Percentiles rank a stretch among this genome's conserved stretches.
Evolutionary conservation across 345 rosid species (phyloP).

Genomic region (Populus pruinosa): DNA sequence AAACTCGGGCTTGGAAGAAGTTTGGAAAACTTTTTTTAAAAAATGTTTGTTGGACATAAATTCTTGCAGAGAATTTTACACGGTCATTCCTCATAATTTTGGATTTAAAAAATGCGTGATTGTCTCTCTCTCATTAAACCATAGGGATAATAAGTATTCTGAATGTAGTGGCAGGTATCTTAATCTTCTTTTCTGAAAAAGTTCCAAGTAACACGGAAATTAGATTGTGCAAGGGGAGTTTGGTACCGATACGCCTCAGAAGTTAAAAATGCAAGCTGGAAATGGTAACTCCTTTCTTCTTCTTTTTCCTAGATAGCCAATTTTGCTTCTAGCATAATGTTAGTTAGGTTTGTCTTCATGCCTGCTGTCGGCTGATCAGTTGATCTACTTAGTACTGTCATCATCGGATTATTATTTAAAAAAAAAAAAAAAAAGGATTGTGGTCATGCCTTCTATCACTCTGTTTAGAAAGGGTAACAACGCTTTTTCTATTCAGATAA

Average conservation of each 20-base stretch:
- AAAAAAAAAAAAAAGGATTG: neutral
- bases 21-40: neutral
- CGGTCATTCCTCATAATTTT: slow-evolving; percentile 84
- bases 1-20: neutral
- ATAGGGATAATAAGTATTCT: neutral
- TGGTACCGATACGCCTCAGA: slow-evolving; percentile 78
- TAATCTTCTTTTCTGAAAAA: neutral
- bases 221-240: slow-evolving; percentile 65
- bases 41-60: slow-evolving; percentile 5
- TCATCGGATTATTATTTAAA: neutral
- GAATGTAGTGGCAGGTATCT: no score
- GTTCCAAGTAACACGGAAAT: slow-evolving; percentile 10
- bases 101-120: slow-evolving; percentile 71
- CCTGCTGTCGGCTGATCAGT: neutral
- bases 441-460: neutral
- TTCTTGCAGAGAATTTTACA: slow-evolving; percentile 77
- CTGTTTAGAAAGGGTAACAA: slow-evolving; percentile 43
- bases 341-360: neutral
- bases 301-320: slow-evolving; percentile 10
- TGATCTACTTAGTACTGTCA: neutral
- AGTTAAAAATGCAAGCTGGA: slow-evolving; percentile 78
- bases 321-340: slow-evolving; percentile 5
- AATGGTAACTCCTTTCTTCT: slow-evolving; percentile 50
- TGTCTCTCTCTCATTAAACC: slow-evolving; percentile 7
- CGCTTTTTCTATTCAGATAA: slow-evolving; percentile 2